Conservation (phyloP, 2,329 filamentous ascomycete species). For the Trematosphaeria pertusa region DNA sequence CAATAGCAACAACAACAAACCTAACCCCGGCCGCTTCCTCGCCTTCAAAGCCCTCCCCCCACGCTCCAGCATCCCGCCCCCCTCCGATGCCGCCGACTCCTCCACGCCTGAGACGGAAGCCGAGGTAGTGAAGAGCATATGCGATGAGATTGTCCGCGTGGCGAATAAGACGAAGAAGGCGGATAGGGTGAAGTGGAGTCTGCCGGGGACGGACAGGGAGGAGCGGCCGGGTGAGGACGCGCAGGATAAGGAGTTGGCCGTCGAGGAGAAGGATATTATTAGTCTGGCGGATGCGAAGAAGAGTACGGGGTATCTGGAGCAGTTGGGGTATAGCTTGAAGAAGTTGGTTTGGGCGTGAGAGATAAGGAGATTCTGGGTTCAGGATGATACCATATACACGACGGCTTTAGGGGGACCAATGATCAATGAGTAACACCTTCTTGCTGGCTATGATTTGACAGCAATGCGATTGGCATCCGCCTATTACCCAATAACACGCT, state of each 20-base stretch:
- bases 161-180: conserved; percentile 59
- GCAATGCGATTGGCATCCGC: no score
- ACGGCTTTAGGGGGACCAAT: no score
- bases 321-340: conserved; percentile 88
- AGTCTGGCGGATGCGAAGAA: conserved; percentile 83
- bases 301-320: conserved; percentile 85
- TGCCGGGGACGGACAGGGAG: conserved; percentile 47
- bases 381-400: no score
- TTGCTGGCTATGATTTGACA: no score
- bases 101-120: conserved; percentile 51
- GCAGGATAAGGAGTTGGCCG: conserved; percentile 37
- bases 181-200: conserved; percentile 36
- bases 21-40: conserved; percentile 47
- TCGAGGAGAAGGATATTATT: conserved; percentile 75
- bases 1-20: no score
- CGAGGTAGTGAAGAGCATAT: conserved; percentile 69
- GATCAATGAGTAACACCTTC: no score
- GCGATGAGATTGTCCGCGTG: conserved; percentile 76
- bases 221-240: conserved; percentile 45
- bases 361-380: no score
- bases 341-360: conserved; percentile 83
- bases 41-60: conserved; percentile 65
- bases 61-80: conserved; percentile 47
- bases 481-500: no score
- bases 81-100: conserved; percentile 16